Conservation (phyloP, 2,329 filamentous ascomycete genomes). For the Beauveria caledonica region DNA sequence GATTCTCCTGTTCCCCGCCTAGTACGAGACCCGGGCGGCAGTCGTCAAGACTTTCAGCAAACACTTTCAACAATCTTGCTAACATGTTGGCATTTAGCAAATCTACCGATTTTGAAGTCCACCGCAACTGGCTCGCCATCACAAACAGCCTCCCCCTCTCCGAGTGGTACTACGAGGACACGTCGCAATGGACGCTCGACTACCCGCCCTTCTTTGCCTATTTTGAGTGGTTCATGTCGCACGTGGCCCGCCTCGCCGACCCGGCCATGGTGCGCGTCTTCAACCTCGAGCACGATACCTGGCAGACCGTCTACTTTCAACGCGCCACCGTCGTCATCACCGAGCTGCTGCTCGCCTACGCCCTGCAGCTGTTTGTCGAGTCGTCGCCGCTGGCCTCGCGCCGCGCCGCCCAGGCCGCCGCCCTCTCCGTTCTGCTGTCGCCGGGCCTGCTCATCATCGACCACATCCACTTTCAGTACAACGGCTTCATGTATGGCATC, state of each 20-base stretch:
- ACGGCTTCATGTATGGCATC: constrained; percentile 90
- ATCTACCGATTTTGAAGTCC: constrained; percentile 98
- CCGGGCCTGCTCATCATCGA: constrained; percentile 95
- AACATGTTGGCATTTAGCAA: constrained; percentile 51
- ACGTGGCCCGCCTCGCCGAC: constrained; percentile 68
- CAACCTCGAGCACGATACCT: constrained; percentile 80
- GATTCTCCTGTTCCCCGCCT: constrained; percentile 84
- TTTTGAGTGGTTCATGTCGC: constrained; percentile 89
- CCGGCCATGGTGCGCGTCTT: constrained; percentile 72
- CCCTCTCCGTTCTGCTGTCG: constrained; percentile 82
- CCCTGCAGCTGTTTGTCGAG: constrained; percentile 72
- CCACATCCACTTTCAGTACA: constrained; percentile 98
- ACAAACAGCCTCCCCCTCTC: constrained; percentile 80
- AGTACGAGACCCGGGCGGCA: constrained; percentile 51
- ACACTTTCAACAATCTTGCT: not conserved
- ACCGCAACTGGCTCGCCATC: constrained; percentile 96
- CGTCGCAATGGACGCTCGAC: constrained; percentile 98
- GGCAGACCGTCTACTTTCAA: constrained; percentile 92
- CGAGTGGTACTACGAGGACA: constrained; percentile 95
- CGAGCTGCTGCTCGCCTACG: constrained; percentile 76
- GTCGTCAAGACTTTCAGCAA: too few relatives aligned
- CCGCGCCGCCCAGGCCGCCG: constrained; percentile 73
- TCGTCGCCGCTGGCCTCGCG: constrained; percentile 58
- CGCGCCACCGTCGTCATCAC: constrained; percentile 77
- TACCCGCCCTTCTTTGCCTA: constrained; percentile 97